Evolutionary conservation across 345 rosid species (phyloP).

Genomic region (Acer yangbiense): DNA sequence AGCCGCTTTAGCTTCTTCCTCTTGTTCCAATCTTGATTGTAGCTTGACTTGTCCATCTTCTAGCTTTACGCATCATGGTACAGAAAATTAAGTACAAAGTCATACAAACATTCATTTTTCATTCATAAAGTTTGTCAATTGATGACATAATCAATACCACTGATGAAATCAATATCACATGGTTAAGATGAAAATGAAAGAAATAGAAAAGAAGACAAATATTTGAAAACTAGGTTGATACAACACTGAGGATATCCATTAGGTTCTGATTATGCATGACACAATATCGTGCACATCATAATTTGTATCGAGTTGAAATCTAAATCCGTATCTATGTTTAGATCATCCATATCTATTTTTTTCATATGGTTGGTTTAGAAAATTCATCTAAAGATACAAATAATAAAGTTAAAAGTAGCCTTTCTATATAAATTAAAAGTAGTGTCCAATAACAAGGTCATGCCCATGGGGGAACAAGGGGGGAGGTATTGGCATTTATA

Average conservation of each 20-base stretch:
- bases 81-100: conserved; percentile 24
- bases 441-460: background rate
- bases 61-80: conserved; percentile 58
- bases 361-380: background rate
- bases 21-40: conserved; percentile 95
- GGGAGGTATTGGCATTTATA: background rate
- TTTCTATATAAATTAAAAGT: too few species aligned
- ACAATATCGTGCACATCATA: background rate
- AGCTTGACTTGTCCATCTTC: conserved; percentile 97
- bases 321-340: background rate
- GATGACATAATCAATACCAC: background rate
- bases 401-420: background rate
- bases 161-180: background rate
- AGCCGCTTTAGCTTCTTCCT: conserved; percentile 99
- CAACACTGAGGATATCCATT: background rate
- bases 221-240: background rate
- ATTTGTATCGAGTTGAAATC: conserved; percentile 8
- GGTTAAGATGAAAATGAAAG: background rate
- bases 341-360: too few species aligned
- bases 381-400: background rate
- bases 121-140: conserved; percentile 1
- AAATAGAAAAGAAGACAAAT: conserved; percentile 2
- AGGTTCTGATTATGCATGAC: background rate
- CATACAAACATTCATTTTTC: conserved; percentile 16
- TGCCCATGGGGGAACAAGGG: background rate